A percentile compares a stretch with the other conserved stretches of the same genome.
These are phyloP conservation scores for Aspergillus amoenus DNA, from an alignment of 2,329 filamentous ascomycete genomes.

Conservation along the genomic window DNA sequence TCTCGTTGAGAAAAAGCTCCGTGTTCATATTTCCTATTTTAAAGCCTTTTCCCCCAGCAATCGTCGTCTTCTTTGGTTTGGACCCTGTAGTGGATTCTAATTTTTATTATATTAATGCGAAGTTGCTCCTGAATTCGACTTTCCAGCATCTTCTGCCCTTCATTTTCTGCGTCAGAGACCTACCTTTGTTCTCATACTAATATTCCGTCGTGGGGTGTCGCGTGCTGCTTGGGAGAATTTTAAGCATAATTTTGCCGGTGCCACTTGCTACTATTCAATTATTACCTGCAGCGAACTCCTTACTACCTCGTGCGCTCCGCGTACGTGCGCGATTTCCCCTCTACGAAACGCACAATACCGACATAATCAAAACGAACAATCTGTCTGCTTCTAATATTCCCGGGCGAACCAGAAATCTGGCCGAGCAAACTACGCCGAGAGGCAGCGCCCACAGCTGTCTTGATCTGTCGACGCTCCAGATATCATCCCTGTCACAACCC, in stretches of 20 bases:
- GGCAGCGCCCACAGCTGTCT: slow-evolving; percentile 46
- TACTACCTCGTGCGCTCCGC: not conserved
- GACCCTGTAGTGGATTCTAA: not conserved
- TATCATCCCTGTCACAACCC: slow-evolving; percentile 26
- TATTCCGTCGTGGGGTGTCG: slow-evolving; percentile 5
- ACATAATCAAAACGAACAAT: not conserved
- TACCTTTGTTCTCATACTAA: not conserved
- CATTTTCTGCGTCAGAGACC: not conserved
- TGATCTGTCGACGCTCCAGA: slow-evolving; percentile 41
- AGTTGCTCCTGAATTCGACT: not conserved
- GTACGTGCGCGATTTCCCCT: not conserved
- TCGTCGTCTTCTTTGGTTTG: not conserved
- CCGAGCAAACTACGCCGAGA: slow-evolving; percentile 38
- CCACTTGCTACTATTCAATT: not conserved
- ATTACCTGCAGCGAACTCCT: slow-evolving; percentile 3
- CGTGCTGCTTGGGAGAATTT: not conserved
- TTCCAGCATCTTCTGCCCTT: not conserved
- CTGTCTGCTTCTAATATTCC: slow-evolving; percentile 14
- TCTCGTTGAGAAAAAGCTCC: not conserved
- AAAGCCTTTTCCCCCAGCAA: not conserved
- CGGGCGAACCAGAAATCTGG: slow-evolving; percentile 39
- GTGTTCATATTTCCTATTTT: not conserved
- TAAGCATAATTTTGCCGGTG: slow-evolving; percentile 4
- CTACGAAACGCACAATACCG: slow-evolving; percentile 1
- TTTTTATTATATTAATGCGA: not conserved